Base-by-base conservation (phyloP, 164 flowering plant genomes). In the Houttuynia cordata region DNA sequence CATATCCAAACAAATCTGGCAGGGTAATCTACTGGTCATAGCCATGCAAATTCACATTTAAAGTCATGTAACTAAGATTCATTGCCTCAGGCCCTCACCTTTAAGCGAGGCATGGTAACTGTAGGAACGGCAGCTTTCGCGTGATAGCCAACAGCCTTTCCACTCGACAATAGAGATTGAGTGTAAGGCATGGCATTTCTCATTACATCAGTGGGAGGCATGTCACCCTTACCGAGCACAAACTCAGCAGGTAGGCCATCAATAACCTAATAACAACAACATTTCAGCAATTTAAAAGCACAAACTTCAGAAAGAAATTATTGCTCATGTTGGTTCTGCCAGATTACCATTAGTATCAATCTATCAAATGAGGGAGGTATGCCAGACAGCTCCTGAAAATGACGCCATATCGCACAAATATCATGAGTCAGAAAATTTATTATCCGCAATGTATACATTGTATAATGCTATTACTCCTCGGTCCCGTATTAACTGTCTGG, bases 161-260 rank as follows among this genome's bases (percentile, higher is more conserved):
- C 86, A 70, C 60, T 72, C 34, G 74, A 69, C 64, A 93, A 65
- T 65, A 93, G 64, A 24, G 89, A 88, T 64, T 85, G 99, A 63
- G 91, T 86, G 65, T 84, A 90, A 8, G 97, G 91, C 99, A 93
- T 90, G 51, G 96, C 86, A 62, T 88, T 86, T 72, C 59, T 66
- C 57, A 82, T 78, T 55, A 56, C 72, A 64, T 77, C 68, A 9
- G 65, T 49, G 24, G 99, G 91, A 74, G 86, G 88, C 53, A 70
- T 67, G 60, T 79, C 83, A 68, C 77, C 81, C 74, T 75, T 93
- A 55, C 99, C 99, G 41, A 93, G 84, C 63, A 93, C 79, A 74
- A 93, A 90, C 69, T 93, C 97, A 53, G 99, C 96, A 68, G 99
- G 99, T 71, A 93, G 88, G 67, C 96, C 99, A 83, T 90, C 99